Evolutionary conservation across 2,329 filamentous ascomycete genomes (phyloP).

Genomic region (Didymella lethalis): DNA sequence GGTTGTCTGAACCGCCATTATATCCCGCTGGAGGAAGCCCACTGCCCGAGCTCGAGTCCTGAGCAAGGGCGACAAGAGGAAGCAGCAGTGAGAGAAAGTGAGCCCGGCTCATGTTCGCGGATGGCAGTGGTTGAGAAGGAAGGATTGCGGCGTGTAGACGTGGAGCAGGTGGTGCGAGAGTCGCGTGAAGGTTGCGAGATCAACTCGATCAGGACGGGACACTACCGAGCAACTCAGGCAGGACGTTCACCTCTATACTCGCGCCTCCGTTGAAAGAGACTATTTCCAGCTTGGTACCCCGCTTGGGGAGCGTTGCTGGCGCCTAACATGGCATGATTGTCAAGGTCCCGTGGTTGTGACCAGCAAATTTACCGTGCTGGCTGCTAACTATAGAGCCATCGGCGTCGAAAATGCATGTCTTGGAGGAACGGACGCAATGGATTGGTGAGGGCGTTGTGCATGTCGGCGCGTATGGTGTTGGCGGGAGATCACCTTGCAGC

Average conservation of each 20-base stretch:
- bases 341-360: constrained; percentile 14
- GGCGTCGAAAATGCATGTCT: constrained; percentile 37
- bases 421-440: constrained; percentile 34
- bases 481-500: constrained; percentile 44
- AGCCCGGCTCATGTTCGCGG: constrained; percentile 39
- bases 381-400: constrained; percentile 42
- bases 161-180: constrained; percentile 36
- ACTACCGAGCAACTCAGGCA: constrained; percentile 34
- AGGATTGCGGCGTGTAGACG: constrained; percentile 25
- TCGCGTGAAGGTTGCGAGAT: constrained; percentile 43
- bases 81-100: constrained; percentile 37
- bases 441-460: constrained; percentile 40
- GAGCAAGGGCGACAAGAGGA: constrained; percentile 41
- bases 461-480: constrained; percentile 46
- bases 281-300: constrained; percentile 42
- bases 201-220: constrained; percentile 34
- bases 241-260: constrained; percentile 48
- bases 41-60: constrained; percentile 31
- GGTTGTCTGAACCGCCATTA: constrained; percentile 50
- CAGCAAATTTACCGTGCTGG: constrained; percentile 23
- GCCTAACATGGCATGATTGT: constrained; percentile 44
- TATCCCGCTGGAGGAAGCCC: constrained; percentile 41
- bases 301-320: constrained; percentile 33
- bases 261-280: constrained; percentile 26
- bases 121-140: constrained; percentile 6